Conservation (phyloP, 179 eudicot genomes). For the Beta macrorhiza region DNA sequence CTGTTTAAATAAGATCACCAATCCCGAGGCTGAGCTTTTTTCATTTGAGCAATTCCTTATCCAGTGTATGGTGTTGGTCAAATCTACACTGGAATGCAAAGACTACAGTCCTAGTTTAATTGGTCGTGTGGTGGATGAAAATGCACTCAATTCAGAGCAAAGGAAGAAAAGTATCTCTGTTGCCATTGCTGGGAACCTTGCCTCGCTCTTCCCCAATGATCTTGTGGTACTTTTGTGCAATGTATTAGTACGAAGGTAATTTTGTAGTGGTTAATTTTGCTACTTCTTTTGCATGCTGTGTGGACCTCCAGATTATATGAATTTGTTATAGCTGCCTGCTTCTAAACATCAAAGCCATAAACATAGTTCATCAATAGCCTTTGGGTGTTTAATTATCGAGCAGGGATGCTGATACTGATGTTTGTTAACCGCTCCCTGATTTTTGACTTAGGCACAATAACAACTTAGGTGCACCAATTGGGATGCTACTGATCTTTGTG, state of each 20-base stretch:
- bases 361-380: neutral
- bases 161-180: constrained; percentile 69
- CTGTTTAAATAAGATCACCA: constrained; percentile 76
- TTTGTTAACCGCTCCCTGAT: neutral
- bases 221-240: constrained; percentile 84
- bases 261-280: neutral
- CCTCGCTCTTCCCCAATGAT: constrained; percentile 74
- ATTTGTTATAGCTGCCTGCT: neutral
- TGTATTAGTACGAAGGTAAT: constrained; percentile 77
- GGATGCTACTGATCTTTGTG: constrained; percentile 3
- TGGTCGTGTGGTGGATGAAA: constrained; percentile 84
- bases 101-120: constrained; percentile 79
- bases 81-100: constrained; percentile 85
- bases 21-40: constrained; percentile 68
- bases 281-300: neutral
- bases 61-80: constrained; percentile 87
- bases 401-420: neutral
- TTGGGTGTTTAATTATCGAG: neutral
- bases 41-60: constrained; percentile 80
- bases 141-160: constrained; percentile 63
- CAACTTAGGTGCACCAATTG: neutral
- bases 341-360: neutral
- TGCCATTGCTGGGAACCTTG: constrained; percentile 61
- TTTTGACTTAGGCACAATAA: neutral
- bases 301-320: neutral